phyloP scores from a whole-genome alignment of 352 stramenopile genomes.

The Globisporangium alternatum region DNA sequence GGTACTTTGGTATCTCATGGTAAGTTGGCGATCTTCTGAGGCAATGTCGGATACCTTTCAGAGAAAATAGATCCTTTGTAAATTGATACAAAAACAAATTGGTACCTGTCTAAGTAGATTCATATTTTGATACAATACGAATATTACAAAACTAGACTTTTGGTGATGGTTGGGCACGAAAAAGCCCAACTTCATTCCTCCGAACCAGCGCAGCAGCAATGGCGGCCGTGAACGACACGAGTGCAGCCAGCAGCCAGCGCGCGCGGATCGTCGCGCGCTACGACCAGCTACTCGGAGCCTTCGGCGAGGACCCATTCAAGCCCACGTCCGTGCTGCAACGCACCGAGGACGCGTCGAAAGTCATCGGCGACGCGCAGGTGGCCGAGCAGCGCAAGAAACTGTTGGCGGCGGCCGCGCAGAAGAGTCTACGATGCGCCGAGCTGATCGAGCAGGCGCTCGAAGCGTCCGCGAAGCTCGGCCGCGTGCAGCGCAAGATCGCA shows the following conservation, averaged over 20 bases:
- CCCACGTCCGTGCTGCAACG: slow-evolving; percentile 25
- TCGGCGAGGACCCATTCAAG: slow-evolving; percentile 61
- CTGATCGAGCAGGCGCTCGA: slow-evolving; percentile 74
- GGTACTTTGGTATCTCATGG: too few relatives aligned
- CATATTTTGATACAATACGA: neutral
- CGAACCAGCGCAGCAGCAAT: neutral
- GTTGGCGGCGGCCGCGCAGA: slow-evolving; percentile 38
- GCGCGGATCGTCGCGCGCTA: slow-evolving; percentile 35
- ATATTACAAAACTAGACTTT: slow-evolving; percentile 13
- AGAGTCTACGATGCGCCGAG: slow-evolving; percentile 70
- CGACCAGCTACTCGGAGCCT: slow-evolving; percentile 51
- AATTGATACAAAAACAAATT: neutral
- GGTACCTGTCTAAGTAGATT: neutral
- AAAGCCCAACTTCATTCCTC: slow-evolving; percentile 9
- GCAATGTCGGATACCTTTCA: too few relatives aligned
- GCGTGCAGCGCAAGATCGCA: slow-evolving; percentile 41
- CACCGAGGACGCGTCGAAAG: slow-evolving; percentile 35
- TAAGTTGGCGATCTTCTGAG: too few relatives aligned
- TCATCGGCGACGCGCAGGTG: slow-evolving; percentile 20
- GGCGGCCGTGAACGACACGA: slow-evolving; percentile 6
- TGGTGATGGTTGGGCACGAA: slow-evolving; percentile 18
- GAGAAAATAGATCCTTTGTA: neutral
- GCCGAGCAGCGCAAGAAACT: slow-evolving; percentile 35
- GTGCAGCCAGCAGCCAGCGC: slow-evolving; percentile 11
- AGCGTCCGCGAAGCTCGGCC: slow-evolving; percentile 40